Evolutionary conservation across 2,329 filamentous ascomycete species (phyloP).

Genomic region (Trichoderma sp.): DNA sequence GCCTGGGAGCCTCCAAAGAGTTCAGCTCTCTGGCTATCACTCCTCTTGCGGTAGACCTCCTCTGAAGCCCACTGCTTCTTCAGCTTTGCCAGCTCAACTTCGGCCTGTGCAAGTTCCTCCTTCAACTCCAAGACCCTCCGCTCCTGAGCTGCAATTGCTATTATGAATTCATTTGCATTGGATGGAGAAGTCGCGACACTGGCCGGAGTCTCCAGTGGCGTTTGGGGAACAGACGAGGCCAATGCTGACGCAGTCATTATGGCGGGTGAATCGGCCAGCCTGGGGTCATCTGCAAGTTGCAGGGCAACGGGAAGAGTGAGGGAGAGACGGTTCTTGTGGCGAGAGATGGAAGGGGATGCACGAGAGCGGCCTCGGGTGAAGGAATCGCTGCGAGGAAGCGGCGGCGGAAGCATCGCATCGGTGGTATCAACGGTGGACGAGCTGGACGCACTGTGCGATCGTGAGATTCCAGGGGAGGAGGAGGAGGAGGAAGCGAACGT

Average conservation of each 20-base stretch:
- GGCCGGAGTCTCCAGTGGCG: slow-evolving; percentile 50
- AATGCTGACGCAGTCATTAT: slow-evolving; percentile 45
- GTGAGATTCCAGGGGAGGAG: slow-evolving; percentile 28
- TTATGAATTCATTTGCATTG: slow-evolving; percentile 72
- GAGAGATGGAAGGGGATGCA: slow-evolving; percentile 55
- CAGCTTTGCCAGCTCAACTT: slow-evolving; percentile 71
- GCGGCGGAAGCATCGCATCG: slow-evolving; percentile 41
- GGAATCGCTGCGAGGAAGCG: slow-evolving; percentile 28
- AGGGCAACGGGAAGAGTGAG: slow-evolving; percentile 63
- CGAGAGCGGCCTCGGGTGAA: slow-evolving; percentile 49
- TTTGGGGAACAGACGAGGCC: slow-evolving; percentile 50
- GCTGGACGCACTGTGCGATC: slow-evolving; percentile 21
- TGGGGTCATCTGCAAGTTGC: slow-evolving; percentile 46
- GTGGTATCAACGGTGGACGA: slow-evolving; percentile 16
- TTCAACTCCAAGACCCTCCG: slow-evolving; percentile 84
- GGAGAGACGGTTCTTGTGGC: slow-evolving; percentile 60
- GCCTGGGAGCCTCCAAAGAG: slow-evolving; percentile 14
- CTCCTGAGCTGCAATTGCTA: slow-evolving; percentile 89
- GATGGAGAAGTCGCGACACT: slow-evolving; percentile 44
- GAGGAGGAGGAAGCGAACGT: slow-evolving; percentile 30
- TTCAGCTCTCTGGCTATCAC: slow-evolving; percentile 38
- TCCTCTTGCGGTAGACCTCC: slow-evolving; percentile 75
- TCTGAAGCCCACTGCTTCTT: slow-evolving; percentile 83
- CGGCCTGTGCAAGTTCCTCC: slow-evolving; percentile 84
- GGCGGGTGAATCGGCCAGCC: slow-evolving; percentile 46